Conservation (phyloP, 2,329 filamentous ascomycete species). For the Colletotrichum lupini region DNA sequence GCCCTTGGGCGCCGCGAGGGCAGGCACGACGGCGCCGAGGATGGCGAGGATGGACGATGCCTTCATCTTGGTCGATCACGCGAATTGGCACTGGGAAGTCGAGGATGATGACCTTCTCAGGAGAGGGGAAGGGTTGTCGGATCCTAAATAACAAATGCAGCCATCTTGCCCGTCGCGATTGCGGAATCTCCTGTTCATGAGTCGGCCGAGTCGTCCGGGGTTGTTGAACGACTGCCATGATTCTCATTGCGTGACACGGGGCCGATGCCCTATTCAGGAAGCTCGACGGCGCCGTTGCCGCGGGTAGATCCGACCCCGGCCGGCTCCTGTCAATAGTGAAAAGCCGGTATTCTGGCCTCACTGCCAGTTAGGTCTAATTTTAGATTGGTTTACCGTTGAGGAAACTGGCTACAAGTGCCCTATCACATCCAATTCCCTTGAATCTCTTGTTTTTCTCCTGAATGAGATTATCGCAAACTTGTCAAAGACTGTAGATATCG, state of each 20-base stretch:
- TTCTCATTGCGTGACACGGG: constrained; percentile 27
- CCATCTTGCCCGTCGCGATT: neutral
- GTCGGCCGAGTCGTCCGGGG: neutral
- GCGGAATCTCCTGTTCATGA: constrained; percentile 19
- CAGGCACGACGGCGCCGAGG: constrained; percentile 14
- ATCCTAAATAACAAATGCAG: neutral
- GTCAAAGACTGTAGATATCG: too few relatives aligned
- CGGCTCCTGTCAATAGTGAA: neutral
- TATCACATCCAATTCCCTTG: too few relatives aligned
- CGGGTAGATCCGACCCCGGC: constrained; percentile 31
- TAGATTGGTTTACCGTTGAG: too few relatives aligned
- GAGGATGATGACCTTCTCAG: neutral
- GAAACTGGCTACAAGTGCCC: too few relatives aligned
- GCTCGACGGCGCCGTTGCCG: constrained; percentile 19
- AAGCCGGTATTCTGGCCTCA: neutral
- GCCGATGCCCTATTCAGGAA: constrained; percentile 19
- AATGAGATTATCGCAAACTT: too few relatives aligned
- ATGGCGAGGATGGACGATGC: constrained; percentile 6
- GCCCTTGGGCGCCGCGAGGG: constrained; percentile 19
- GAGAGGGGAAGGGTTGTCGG: neutral
- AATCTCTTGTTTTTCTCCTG: too few relatives aligned
- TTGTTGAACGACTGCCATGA: neutral
- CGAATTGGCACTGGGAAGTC: neutral
- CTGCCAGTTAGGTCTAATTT: neutral
- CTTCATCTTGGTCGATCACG: constrained; percentile 20